These are phyloP conservation scores for Magnusiomyces tetraspermus DNA, from an alignment of 1,139 yeast species.

Conservation along the genomic window DNA sequence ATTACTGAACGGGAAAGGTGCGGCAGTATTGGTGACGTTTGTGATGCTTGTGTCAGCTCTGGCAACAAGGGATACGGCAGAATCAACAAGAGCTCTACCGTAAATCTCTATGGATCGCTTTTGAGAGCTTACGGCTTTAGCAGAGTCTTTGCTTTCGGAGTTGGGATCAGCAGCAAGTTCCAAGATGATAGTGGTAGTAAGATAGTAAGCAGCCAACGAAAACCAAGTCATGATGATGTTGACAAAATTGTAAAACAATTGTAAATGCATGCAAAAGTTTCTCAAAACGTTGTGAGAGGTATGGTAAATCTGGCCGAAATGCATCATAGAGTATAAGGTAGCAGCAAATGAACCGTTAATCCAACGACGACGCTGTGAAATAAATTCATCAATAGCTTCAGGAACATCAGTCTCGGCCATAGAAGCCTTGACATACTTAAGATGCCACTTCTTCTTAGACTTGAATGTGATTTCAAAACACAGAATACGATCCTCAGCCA, in stretches of 20 bases:
- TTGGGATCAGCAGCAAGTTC: constrained; percentile 35
- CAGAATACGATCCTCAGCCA: constrained; percentile 90
- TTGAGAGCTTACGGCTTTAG: background rate
- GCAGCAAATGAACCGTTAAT: constrained; percentile 95
- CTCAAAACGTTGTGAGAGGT: constrained; percentile 70
- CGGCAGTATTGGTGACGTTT: constrained; percentile 30
- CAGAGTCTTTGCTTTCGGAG: constrained; percentile 16
- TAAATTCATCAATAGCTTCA: constrained; percentile 72
- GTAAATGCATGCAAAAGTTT: constrained; percentile 63
- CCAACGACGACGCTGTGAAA: constrained; percentile 92
- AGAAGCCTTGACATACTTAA: constrained; percentile 80
- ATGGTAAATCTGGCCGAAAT: constrained; percentile 61
- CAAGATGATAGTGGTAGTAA: constrained; percentile 51
- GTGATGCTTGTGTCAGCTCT: background rate
- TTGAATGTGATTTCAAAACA: constrained; percentile 91
- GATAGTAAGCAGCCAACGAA: constrained; percentile 67
- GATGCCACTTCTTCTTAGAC: constrained; percentile 68
- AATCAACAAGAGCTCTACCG: background rate
- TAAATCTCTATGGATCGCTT: background rate
- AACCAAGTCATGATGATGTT: constrained; percentile 70
- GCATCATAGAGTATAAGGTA: constrained; percentile 71
- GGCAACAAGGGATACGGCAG: background rate
- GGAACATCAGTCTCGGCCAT: constrained; percentile 97
- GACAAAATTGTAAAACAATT: constrained; percentile 65
- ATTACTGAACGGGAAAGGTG: constrained; percentile 10